A percentile compares a stretch with the other conserved stretches of the same genome.
Evolutionary conservation across 2,329 filamentous ascomycete genomes (phyloP).

Genomic region (Hymenoscyphus albidus): DNA sequence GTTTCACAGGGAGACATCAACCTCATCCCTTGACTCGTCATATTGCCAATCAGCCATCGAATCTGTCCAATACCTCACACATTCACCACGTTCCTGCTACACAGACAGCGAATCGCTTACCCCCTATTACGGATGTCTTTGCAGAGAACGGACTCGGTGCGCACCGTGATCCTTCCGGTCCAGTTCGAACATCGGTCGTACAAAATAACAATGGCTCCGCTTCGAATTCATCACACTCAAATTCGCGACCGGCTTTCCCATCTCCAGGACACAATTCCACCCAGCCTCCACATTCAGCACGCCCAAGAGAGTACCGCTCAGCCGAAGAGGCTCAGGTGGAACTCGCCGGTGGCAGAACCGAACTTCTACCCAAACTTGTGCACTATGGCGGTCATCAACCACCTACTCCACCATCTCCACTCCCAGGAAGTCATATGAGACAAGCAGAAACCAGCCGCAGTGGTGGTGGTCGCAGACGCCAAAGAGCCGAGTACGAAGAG

Average conservation of each 20-base stretch:
- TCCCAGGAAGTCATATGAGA: conserved; percentile 32
- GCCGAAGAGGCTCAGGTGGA: conserved; percentile 94
- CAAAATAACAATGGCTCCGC: conserved; percentile 29
- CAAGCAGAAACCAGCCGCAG: conserved; percentile 39
- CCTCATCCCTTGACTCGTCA: conserved; percentile 73
- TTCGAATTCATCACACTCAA: conserved; percentile 60
- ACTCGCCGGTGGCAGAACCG: conserved; percentile 84
- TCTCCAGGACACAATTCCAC: conserved; percentile 70
- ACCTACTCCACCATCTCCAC: conserved; percentile 69
- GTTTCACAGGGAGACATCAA: conserved; percentile 86
- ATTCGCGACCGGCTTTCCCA: conserved; percentile 64
- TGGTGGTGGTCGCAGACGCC: conserved; percentile 67
- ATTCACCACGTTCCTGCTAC: conserved; percentile 86
- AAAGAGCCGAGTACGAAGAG: conserved; percentile 89
- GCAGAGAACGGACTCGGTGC: conserved; percentile 67
- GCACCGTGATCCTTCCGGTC: conserved; percentile 46
- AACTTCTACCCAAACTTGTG: conserved; percentile 86
- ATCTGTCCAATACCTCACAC: conserved; percentile 77
- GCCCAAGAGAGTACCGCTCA: conserved; percentile 85
- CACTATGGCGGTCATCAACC: conserved; percentile 95
- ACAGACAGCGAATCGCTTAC: conserved; percentile 87
- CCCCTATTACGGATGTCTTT: conserved; percentile 93
- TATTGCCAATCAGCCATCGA: conserved; percentile 75
- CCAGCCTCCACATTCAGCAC: conserved; percentile 51
- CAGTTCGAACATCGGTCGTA: conserved; percentile 22